Conservation (phyloP, 2,329 filamentous ascomycete genomes). For the Calonectria hongkongensis region DNA sequence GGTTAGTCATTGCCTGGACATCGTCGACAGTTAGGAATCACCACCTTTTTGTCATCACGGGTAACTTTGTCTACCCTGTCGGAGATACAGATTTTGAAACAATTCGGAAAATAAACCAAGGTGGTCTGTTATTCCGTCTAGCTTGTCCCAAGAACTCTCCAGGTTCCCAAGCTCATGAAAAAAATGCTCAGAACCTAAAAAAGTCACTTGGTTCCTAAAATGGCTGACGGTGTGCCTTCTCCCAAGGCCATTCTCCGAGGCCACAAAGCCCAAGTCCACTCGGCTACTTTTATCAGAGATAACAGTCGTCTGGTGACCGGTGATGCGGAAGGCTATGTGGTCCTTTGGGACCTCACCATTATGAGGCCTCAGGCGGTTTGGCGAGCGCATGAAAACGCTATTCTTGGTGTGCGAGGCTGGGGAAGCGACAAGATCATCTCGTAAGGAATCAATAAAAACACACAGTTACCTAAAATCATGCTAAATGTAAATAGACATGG, state of each 20-base stretch:
- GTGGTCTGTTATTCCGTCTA: not conserved
- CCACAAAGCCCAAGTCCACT: slow-evolving; percentile 87
- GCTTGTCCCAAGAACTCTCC: too few species aligned
- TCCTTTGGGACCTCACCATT: slow-evolving; percentile 88
- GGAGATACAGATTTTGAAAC: not conserved
- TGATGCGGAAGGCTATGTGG: slow-evolving; percentile 92
- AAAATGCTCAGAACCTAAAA: not conserved
- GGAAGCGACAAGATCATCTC: slow-evolving; percentile 85
- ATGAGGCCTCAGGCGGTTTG: slow-evolving; percentile 90
- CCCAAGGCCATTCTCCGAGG: slow-evolving; percentile 85
- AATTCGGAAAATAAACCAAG: too few species aligned
- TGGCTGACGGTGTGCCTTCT: slow-evolving; percentile 57
- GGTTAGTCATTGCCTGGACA: not conserved
- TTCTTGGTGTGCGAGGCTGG: slow-evolving; percentile 85
- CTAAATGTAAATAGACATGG: slow-evolving; percentile 80
- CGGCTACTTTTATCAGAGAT: slow-evolving; percentile 80
- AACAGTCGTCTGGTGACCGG: slow-evolving; percentile 89
- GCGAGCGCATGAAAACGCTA: slow-evolving; percentile 86
- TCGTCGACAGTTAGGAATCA: not conserved
- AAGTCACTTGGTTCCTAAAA: slow-evolving; percentile 38
- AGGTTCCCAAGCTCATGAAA: not conserved
- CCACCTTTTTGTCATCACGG: not conserved
- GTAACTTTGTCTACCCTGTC: not conserved
- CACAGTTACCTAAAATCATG: not conserved
- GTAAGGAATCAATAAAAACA: slow-evolving; percentile 68